Base-by-base conservation (phyloP, 1,139 yeast genomes). In the Kazachstania sp. region DNA sequence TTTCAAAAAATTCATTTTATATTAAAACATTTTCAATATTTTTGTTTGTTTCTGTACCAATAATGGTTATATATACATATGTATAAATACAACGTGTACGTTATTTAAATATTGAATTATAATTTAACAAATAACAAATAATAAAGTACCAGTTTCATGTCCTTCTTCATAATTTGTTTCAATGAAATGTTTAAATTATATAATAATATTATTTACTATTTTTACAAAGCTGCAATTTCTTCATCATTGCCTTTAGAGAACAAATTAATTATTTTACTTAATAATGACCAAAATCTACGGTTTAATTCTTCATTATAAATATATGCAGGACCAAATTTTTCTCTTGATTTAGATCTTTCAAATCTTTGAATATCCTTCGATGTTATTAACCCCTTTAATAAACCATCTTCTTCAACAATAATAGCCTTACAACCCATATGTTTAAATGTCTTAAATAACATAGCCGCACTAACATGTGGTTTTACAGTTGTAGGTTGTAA, bases 341-440 rank as follows among this genome's bases (percentile, higher is more conserved):
- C 64, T 37, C 56, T 54, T 26, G 55, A 51, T 32, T 57, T 56
- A 1, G 48, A 45, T 42, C 67, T 55, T 46, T 69, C 67, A 44
- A 78, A 78, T 41, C 79, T 68, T 55, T 85, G 68, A 3, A 84
- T 69, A 57, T 84, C 92, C 56, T 83, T 82, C 54, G 82, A 71
- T 0, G 94, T 83, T 1, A 85, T 66, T n/a, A 82, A 55, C 0
- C 95, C 95, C 12, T 69, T 70, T 36, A 81, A 61, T 1, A 53
- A 42, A 1, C 83, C 85, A 42, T 70, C 65, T 26, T 72, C 69
- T 50, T 81, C 84, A 0, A 88, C 82, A 43, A 85, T 70, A 1
- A 92, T 74, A 37, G 81, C 75, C 37, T 87, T 71, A 4, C 97
- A 95, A 0, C 97, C 97, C 37, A 88, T 63, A 54, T 84, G 82